Conservation (phyloP, 108 stramenopile species). For the Cyclotella baltica region DNA sequence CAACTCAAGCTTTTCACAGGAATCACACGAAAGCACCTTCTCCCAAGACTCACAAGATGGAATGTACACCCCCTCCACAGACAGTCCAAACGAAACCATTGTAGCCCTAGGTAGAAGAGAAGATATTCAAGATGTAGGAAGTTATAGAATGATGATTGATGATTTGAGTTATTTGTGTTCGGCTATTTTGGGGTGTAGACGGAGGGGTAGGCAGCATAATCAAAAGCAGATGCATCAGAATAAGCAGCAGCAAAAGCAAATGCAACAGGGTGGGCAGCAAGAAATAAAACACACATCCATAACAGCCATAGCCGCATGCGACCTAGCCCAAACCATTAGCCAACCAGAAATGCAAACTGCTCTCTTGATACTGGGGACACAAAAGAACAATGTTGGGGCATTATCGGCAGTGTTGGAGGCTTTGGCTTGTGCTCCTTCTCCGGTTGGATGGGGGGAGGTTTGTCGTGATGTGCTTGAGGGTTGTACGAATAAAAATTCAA, state of each 20-base stretch:
- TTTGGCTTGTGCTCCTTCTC: conserved; percentile 38
- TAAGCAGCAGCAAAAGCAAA: not conserved
- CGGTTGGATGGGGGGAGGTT: not conserved
- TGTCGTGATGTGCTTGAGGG: conserved; percentile 15
- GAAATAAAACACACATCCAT: conserved; percentile 30
- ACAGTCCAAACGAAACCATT: conserved; percentile 19
- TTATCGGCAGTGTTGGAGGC: conserved; percentile 41
- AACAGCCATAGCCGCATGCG: conserved; percentile 54
- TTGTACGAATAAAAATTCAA: too few relatives aligned
- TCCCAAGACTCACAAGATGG: not conserved
- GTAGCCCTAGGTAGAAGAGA: conserved; percentile 28
- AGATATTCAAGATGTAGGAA: conserved; percentile 73
- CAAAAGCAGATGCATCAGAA: not conserved
- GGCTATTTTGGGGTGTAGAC: conserved; percentile 53
- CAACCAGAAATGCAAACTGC: conserved; percentile 46
- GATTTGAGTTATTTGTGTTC: conserved; percentile 76
- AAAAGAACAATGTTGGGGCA: conserved; percentile 40
- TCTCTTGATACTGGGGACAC: conserved; percentile 15
- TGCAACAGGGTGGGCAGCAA: conserved; percentile 1
- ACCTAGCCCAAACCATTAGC: conserved; percentile 61
- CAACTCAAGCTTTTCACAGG: too few relatives aligned
- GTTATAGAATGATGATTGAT: conserved; percentile 74
- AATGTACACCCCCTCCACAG: not conserved
- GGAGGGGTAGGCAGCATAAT: not conserved
- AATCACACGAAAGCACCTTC: not conserved